Conservation (phyloP, 2,329 filamentous ascomycete species). For the Ophiostoma himal-ulmi region DNA sequence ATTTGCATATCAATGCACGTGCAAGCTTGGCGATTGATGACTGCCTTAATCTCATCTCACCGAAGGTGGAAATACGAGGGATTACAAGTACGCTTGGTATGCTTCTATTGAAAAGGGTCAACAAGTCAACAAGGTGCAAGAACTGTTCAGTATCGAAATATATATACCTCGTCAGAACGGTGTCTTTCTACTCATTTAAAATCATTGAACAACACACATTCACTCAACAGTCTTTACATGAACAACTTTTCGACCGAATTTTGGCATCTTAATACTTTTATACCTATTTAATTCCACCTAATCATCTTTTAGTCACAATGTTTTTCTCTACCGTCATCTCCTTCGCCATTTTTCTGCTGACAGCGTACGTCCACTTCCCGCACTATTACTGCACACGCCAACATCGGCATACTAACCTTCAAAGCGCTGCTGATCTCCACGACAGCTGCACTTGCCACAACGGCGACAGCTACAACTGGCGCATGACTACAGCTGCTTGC, state of each 20-base stretch:
- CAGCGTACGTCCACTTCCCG: neutral
- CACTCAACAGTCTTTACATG: neutral
- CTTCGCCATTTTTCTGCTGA: neutral
- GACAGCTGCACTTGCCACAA: conserved; percentile 12
- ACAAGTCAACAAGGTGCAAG: neutral
- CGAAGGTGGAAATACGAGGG: neutral
- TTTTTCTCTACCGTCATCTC: conserved; percentile 1
- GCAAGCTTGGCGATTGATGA: neutral
- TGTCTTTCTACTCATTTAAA: neutral
- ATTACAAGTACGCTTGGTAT: neutral
- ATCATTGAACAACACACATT: neutral
- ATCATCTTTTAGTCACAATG: neutral
- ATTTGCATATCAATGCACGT: conserved; percentile 6
- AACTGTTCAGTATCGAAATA: neutral
- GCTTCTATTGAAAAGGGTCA: neutral
- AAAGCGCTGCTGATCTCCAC: conserved; percentile 1
- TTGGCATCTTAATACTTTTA: neutral
- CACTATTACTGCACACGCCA: neutral
- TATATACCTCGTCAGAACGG: neutral
- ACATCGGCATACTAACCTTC: neutral
- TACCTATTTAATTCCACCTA: too few relatives aligned
- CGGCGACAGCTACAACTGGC: conserved; percentile 12
- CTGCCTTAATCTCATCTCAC: neutral
- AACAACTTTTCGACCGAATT: neutral
- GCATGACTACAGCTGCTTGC: conserved; percentile 4